Evolutionary conservation across 805 yeast genomes (phyloP), one percentile per base, ranked within the genome.

Genomic region (Wickerhamiella vanderwaltii): DNA sequence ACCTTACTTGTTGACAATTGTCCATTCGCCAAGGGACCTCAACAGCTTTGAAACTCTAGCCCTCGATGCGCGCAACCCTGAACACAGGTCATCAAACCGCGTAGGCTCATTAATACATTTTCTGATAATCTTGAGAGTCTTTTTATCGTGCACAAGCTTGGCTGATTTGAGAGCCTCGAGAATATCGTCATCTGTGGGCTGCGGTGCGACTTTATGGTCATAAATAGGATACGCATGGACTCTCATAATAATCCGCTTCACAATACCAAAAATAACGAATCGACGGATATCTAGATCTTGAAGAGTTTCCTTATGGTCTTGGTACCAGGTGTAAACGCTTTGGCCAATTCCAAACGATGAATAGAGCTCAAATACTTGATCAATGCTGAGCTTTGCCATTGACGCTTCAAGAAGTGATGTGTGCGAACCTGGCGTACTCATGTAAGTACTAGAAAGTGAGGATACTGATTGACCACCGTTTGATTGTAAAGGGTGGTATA

Each of bases 241-340:
- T 39, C 96, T 63, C 56, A 86, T 86, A 6, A 93, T 79, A 5
- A 91, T 53, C 0, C 94, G 85, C 46, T 85, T 72, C 18, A 84
- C 64, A 2, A 84, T 69, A 1, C 99, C 99, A 65, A 87, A 91
- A 15, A 86, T 75, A 16, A 91, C 65, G 51, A 91, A 83, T 42
- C 94, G 64, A 48, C 97, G 68, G 3, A 91, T 66, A 58, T 91
- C 99, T 31, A 93, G 74, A 48, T 75, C 70, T 20, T 62, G 53
- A 13, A 91, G 62, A 3, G 63, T 60, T 35, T 71, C 70, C 29
- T 65, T 65, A 54, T 91, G 78, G 45, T 75, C 80, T 19, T 68
- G 53, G 55, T 75, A 83, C 97, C 98, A 93, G 18, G 79, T 83
- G 46, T 75, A 75, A 9, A 91, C 66, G 0, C 83, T 70, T 31